Evolutionary conservation across 306 rosid species (phyloP).

Genomic region (Herpetospermum pedunculosum): DNA sequence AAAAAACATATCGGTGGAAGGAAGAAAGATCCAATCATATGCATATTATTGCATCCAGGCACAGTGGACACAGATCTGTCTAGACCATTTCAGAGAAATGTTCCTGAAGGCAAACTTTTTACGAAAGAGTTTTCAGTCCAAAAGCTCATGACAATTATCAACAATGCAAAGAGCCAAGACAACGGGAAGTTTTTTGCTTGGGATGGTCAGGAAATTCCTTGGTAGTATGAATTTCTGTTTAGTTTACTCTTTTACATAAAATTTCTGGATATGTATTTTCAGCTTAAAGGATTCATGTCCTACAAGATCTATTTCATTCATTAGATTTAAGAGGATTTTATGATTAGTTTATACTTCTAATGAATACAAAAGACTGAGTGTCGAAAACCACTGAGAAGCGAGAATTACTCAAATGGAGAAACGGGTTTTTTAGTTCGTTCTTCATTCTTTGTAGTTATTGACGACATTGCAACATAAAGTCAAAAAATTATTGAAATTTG

Average conservation of each 20-base stretch:
- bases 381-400: not conserved
- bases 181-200: conserved; percentile 93
- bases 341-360: not conserved
- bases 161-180: conserved; percentile 47
- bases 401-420: not conserved
- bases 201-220: conserved; percentile 97
- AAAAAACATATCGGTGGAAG: conserved; percentile 61
- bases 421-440: not conserved
- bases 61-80: conserved; percentile 97
- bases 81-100: conserved; percentile 79
- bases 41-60: conserved; percentile 85
- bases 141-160: conserved; percentile 56
- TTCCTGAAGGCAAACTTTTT: conserved; percentile 70
- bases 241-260: not conserved
- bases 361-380: not conserved
- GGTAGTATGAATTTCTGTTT: conserved; percentile 27
- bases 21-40: conserved; percentile 64
- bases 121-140: conserved; percentile 67
- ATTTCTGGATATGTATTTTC: not conserved
- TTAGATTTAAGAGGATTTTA: not conserved
- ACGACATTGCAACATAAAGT: not conserved
- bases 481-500: not conserved
- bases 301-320: not conserved
- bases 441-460: not conserved
- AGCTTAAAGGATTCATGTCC: not conserved